Evolutionary conservation across 768 basidiomycete species (phyloP), one percentile per base, ranked within the genome.

Genomic region (Tulasnella sp.): DNA sequence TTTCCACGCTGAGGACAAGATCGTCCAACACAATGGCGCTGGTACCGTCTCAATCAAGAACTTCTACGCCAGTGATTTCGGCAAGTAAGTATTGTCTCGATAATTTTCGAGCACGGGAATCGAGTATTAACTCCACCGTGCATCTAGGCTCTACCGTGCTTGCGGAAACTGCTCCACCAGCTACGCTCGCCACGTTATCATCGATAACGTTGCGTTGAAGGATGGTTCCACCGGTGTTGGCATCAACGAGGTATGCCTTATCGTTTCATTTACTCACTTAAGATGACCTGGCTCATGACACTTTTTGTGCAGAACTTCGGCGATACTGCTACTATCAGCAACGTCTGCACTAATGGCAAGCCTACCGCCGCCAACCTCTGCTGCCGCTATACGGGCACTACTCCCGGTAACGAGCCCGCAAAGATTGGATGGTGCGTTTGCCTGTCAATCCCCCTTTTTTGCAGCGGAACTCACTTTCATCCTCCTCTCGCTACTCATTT

Each of bases 81-180:
- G 78, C 71, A 44, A 74, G 73, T 39, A 42, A 61, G 78, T 78
- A 44, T 16, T 16, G 76, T 23, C 23, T 20, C 10, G 1, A 67
- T 57, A 1, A 3, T 7, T 67, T 78, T n/a, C 51, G 1, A 46
- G 18, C 26, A 16, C 35, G 16, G 26, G n/a, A 29, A 9, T 11
- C 20, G 40, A 23, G 32, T 61, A n/a, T 26, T 76, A 16, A 35
- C 9, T 13, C 13, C 11, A 46, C 32, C 29, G 44, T 42, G 26
- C 37, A 44, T 55, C 35, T 23, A 78, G 73, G 32, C 73, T 78
- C 23, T 78, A 78, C 61, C 78, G 78, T 51, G 44, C 55, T 23
- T 78, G 78, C 73, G 78, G 78, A n/a, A 78, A 78, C 73, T 78
- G 78, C 78, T 74, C 71, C 6, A 74, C 72, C 29, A 57, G 61